These are phyloP conservation scores for Nitzschia sp. DNA, from an alignment of 108 stramenopile genomes.

Conservation along the genomic window DNA sequence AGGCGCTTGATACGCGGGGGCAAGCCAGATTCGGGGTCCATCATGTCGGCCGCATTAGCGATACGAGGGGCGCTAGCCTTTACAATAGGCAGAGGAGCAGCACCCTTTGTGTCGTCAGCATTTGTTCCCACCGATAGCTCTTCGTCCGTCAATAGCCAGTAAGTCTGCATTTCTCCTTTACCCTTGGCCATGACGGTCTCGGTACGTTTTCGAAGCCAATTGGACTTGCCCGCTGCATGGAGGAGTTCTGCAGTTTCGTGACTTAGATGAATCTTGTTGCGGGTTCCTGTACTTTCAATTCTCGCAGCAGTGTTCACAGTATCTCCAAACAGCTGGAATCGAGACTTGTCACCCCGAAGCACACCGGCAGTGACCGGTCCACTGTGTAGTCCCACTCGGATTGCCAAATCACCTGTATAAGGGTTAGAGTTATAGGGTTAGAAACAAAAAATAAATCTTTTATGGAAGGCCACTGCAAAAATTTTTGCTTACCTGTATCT, in stretches of 20 bases:
- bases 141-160: conserved; percentile 38
- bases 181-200: conserved; percentile 56
- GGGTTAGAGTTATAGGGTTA: too few species aligned
- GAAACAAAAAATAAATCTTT: too few species aligned
- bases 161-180: conserved; percentile 66
- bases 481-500: too few species aligned
- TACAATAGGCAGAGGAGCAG: conserved; percentile 8
- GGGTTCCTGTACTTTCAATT: conserved; percentile 59
- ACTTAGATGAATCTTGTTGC: conserved; percentile 50
- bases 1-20: conserved; percentile 23
- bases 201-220: conserved; percentile 49
- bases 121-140: neutral
- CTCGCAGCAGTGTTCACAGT: conserved; percentile 69
- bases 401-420: conserved; percentile 38
- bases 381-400: conserved; percentile 60
- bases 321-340: conserved; percentile 74
- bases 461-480: too few species aligned
- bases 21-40: conserved; percentile 18
- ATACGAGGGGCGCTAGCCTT: conserved; percentile 15
- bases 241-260: conserved; percentile 56
- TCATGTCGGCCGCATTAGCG: neutral
- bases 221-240: conserved; percentile 30
- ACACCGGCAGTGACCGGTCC: conserved; percentile 69
- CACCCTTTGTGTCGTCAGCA: neutral
- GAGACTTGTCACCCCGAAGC: conserved; percentile 49